Evolutionary conservation across 2,329 filamentous ascomycete species (phyloP).

Genomic region (Lecanicillium sp.): DNA sequence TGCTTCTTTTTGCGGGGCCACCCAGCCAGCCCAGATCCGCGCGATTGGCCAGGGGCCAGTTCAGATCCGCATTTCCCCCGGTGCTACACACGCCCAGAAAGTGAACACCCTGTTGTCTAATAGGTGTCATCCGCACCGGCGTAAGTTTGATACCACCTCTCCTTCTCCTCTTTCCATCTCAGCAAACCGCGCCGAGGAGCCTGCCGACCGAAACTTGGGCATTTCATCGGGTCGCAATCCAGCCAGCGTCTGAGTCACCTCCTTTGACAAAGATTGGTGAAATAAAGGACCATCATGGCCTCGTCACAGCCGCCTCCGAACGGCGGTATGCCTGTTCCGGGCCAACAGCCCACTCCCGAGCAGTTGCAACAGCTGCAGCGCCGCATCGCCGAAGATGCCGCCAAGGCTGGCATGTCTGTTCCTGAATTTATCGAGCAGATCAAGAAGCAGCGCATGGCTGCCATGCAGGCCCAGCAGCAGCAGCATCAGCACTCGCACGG

Average conservation of each 20-base stretch:
- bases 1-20: not conserved
- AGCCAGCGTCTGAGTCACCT: not conserved
- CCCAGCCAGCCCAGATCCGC: too few relatives aligned
- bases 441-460: slow-evolving; percentile 45
- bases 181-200: not conserved
- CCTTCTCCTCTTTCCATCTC: not conserved
- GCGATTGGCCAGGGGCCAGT: too few relatives aligned
- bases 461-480: slow-evolving; percentile 34
- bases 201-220: not conserved
- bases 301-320: slow-evolving; percentile 12
- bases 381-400: slow-evolving; percentile 73
- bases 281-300: slow-evolving; percentile 5
- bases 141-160: too few relatives aligned
- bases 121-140: slow-evolving; percentile 8
- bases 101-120: slow-evolving; percentile 28
- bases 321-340: slow-evolving; percentile 24
- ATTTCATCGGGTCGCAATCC: not conserved
- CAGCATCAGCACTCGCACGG: slow-evolving; percentile 23
- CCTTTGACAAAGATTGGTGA: not conserved
- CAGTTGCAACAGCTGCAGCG: slow-evolving; percentile 80
- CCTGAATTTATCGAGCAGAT: slow-evolving; percentile 73
- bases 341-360: slow-evolving; percentile 61
- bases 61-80: too few relatives aligned
- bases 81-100: slow-evolving; percentile 14
- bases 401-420: slow-evolving; percentile 75